phyloP scores from a whole-genome alignment of 169 alveolate genomes.

The Fabrea salina region DNA sequence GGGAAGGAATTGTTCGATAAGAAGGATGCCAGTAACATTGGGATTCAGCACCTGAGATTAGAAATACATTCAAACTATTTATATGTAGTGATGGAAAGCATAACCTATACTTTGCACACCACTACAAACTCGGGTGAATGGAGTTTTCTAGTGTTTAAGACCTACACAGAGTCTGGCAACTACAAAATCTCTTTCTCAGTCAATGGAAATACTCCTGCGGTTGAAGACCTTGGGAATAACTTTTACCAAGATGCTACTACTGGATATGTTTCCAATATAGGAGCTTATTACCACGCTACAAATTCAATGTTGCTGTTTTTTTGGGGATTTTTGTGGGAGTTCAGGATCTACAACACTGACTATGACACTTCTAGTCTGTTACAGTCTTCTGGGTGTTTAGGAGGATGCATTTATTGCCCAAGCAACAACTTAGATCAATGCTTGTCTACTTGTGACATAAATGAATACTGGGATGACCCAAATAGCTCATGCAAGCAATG shows the following conservation, averaged over 20 bases:
- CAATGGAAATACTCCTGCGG: neutral
- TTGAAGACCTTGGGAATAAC: no score
- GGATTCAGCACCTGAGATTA: no score
- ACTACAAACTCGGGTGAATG: no score
- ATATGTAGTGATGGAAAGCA: no score
- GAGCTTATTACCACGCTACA: conserved; percentile 1
- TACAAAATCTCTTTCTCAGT: no score
- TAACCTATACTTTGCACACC: no score
- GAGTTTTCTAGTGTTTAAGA: no score
- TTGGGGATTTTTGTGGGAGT: neutral
- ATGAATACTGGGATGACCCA: conserved; percentile 12
- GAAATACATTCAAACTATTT: no score
- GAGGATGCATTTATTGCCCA: neutral
- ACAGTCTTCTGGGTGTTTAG: neutral
- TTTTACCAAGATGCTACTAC: neutral
- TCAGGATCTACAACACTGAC: neutral
- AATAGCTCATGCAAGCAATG: neutral
- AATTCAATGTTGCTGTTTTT: neutral
- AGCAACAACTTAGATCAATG: neutral
- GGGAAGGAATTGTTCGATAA: no score
- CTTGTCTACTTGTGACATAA: neutral
- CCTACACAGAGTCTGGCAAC: no score
- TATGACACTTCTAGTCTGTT: neutral
- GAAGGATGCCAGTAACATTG: no score
- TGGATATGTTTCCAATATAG: neutral